phyloP scores from a whole-genome alignment of 2,329 filamentous ascomycete genomes.

The Ophiostoma sp. region DNA sequence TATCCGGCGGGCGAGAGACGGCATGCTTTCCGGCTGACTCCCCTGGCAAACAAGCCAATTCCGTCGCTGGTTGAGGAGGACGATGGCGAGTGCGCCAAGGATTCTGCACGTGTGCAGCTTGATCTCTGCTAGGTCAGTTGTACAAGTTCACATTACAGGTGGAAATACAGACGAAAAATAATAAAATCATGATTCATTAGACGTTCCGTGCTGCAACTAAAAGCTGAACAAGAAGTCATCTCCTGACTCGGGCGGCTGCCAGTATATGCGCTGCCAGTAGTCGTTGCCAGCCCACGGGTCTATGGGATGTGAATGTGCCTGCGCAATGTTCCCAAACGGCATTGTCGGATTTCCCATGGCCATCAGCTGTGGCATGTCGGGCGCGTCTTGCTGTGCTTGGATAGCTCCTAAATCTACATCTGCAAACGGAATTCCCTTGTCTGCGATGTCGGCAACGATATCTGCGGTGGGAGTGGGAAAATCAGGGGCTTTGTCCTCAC shows the following conservation, averaged over 20 bases:
- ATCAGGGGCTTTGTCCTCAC: not conserved
- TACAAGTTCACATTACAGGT: not conserved
- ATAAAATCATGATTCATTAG: not conserved
- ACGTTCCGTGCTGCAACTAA: not conserved
- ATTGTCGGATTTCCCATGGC: not conserved
- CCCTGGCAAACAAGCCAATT: not conserved
- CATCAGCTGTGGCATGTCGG: not conserved
- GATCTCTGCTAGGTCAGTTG: not conserved
- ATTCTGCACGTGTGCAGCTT: not conserved
- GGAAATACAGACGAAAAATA: not conserved
- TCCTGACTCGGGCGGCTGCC: slow-evolving; percentile 18
- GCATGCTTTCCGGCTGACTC: not conserved
- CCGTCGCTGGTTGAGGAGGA: not conserved
- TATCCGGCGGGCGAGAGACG: not conserved
- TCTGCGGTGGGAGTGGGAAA: not conserved
- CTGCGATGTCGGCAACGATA: not conserved
- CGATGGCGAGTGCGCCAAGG: not conserved
- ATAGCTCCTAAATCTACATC: not conserved
- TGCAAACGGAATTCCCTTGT: not conserved
- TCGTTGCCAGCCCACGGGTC: not conserved
- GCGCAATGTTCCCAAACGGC: not conserved
- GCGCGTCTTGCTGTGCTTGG: not conserved
- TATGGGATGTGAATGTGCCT: slow-evolving; percentile 5
- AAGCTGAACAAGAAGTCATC: slow-evolving; percentile 17
- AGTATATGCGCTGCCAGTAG: slow-evolving; percentile 20